These are phyloP conservation scores for Pythium phragmiticola DNA, from an alignment of 352 stramenopile species.

Conservation along the genomic window DNA sequence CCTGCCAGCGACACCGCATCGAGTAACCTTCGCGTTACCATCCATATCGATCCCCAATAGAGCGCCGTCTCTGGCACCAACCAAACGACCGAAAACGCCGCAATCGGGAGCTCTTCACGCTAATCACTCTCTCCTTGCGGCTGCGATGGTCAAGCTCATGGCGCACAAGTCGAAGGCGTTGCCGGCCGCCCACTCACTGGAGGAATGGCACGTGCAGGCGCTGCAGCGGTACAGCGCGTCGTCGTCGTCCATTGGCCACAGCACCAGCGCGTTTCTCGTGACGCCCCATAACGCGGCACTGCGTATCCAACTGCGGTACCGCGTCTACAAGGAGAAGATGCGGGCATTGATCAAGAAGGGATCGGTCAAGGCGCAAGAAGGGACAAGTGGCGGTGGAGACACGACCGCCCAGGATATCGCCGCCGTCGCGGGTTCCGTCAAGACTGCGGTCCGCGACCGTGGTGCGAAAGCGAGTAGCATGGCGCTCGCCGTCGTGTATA, in stretches of 20 bases:
- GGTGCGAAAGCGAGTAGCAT: constrained; percentile 54
- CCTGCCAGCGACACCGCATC: background rate
- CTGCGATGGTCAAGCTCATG: constrained; percentile 39
- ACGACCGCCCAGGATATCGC: constrained; percentile 13
- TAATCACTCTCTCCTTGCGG: background rate
- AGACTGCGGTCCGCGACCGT: constrained; percentile 32
- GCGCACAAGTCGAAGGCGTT: constrained; percentile 42
- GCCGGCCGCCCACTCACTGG: constrained; percentile 33
- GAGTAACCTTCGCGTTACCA: constrained; percentile 17
- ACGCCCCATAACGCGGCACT: constrained; percentile 45
- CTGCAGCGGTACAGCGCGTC: constrained; percentile 28
- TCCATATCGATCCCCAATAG: constrained; percentile 5
- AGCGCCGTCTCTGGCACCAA: constrained; percentile 20
- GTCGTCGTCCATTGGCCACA: background rate
- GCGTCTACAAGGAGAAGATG: constrained; percentile 70
- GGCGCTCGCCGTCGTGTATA: constrained; percentile 54
- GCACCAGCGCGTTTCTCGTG: constrained; percentile 32
- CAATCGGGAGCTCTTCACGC: background rate
- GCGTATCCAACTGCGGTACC: constrained; percentile 74
- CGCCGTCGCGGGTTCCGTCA: constrained; percentile 22
- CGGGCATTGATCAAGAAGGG: constrained; percentile 56
- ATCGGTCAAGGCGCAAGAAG: constrained; percentile 33
- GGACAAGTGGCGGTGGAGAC: constrained; percentile 12
- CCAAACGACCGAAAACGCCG: constrained; percentile 5
- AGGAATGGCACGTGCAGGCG: constrained; percentile 41